A percentile compares a stretch with the other conserved stretches of the same genome.
Conservation (phyloP, 805 yeast species). For the Metschnikowia cubensis region DNA sequence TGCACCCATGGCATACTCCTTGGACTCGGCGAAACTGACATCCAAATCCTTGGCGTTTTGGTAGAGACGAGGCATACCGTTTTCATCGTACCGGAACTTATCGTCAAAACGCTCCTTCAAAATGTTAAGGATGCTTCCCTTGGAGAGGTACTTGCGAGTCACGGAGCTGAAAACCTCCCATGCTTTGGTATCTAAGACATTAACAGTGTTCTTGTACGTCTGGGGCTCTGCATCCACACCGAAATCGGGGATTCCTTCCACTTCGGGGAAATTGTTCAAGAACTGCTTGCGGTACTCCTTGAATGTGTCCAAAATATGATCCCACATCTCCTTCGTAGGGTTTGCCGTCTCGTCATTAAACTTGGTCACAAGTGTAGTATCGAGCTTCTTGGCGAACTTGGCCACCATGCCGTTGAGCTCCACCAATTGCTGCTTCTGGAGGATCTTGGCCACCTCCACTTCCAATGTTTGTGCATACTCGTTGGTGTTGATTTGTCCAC, state of each 20-base stretch:
- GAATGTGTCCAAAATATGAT: slow-evolving; percentile 18
- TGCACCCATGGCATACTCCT: slow-evolving; percentile 49
- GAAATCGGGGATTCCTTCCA: slow-evolving; percentile 48
- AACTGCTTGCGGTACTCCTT: slow-evolving; percentile 50
- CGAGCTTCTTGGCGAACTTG: slow-evolving; percentile 45
- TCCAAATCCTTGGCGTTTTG: slow-evolving; percentile 72
- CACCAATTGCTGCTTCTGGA: slow-evolving; percentile 31
- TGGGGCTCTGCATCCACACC: slow-evolving; percentile 53
- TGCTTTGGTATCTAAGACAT: slow-evolving; percentile 47
- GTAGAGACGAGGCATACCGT: slow-evolving; percentile 82
- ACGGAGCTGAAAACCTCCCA: slow-evolving; percentile 64
- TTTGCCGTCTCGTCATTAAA: slow-evolving; percentile 44
- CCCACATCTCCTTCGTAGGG: slow-evolving; percentile 40
- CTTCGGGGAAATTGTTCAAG: slow-evolving; percentile 10
- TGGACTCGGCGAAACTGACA: slow-evolving; percentile 55
- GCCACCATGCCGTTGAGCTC: slow-evolving; percentile 32
- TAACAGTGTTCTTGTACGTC: slow-evolving; percentile 38
- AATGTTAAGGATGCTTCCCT: slow-evolving; percentile 60
- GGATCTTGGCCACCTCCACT: slow-evolving; percentile 22
- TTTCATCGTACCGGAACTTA: slow-evolving; percentile 73
- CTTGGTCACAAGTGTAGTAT: slow-evolving; percentile 46
- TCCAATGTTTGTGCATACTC: slow-evolving; percentile 15
- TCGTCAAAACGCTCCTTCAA: slow-evolving; percentile 81
- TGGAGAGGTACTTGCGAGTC: slow-evolving; percentile 58
- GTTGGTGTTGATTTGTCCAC: slow-evolving; percentile 26